A percentile compares a stretch with the other conserved stretches of the same genome.
These are phyloP conservation scores for Paspalum notatum DNA, from an alignment of 176 grass and related monocot species.

Conservation along the genomic window DNA sequence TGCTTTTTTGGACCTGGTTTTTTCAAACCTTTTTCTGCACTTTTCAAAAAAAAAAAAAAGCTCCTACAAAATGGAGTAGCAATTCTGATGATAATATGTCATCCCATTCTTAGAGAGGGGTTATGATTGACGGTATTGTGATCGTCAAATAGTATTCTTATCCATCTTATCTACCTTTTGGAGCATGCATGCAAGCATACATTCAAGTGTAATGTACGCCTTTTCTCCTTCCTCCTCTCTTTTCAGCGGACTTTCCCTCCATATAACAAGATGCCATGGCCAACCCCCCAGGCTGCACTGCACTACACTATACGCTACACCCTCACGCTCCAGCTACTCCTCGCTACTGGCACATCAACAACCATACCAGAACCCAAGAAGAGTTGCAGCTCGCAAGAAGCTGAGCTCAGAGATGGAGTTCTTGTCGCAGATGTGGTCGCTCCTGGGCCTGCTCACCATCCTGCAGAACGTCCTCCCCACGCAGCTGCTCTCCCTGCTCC, in stretches of 20 bases:
- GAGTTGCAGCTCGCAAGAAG: not conserved
- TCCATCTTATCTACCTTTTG: slow-evolving; percentile 24
- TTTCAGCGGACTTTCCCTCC: slow-evolving; percentile 32
- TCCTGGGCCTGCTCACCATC: slow-evolving; percentile 92
- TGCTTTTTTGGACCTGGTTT: too few species aligned
- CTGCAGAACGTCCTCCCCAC: slow-evolving; percentile 97
- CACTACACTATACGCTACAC: not conserved
- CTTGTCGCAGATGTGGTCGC: slow-evolving; percentile 95
- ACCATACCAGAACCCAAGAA: not conserved
- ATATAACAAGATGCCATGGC: slow-evolving; percentile 35
- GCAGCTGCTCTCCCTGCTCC: slow-evolving; percentile 82
- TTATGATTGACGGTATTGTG: not conserved
- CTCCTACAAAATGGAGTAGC: not conserved
- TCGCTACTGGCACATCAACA: not conserved
- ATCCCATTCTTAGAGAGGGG: not conserved
- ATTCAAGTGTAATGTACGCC: not conserved
- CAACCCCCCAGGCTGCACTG: slow-evolving; percentile 6
- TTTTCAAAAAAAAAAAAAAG: too few species aligned
- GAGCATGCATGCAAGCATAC: slow-evolving; percentile 20
- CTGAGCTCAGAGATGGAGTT: slow-evolving; percentile 63
- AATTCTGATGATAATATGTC: not conserved
- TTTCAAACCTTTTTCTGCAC: too few species aligned
- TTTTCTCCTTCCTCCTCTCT: slow-evolving; percentile 5
- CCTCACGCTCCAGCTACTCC: not conserved
- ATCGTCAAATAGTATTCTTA: slow-evolving; percentile 26